Evolutionary conservation across 441 rosid species (phyloP), one percentile per base, ranked within the genome.

Genomic region (Adansonia madagascariensis): DNA sequence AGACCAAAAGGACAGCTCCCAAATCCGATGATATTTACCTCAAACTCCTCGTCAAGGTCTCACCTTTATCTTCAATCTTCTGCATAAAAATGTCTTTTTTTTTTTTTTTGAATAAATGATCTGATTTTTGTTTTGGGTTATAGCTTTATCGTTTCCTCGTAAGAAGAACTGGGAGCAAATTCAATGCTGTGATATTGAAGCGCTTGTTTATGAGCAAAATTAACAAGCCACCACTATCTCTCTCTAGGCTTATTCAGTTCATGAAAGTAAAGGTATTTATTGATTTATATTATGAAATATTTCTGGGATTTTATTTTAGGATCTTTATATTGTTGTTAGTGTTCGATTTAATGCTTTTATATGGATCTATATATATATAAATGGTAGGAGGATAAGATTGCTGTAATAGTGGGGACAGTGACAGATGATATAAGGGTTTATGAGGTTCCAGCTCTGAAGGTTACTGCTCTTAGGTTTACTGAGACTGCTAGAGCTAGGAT

Each of bases 121-220:
- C 60, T 76, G 14, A 68, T 44, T 12, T 12, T 55, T 44, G 8
- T 68, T 41, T 6, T 18, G n/a, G 1, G 11, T 64, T 56, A 55
- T 24, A 24, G 98, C 84, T 95, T 47, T 95, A 94, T 76, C 87
- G 95, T 39, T 95, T 95, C 83, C 78, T 95, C 55, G 98, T 89
- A 22, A 86, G 99, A 86, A 92, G 99, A 78, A 94, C 97, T 0
- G 85, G 88, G 3, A 95, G 99, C 89, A 92, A 87, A 80, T 95
- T 94, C 92, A 90, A 92, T 85, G 92, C 88, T 0, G 99, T 95
- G 83, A 88, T 95, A 11, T 73, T 95, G 86, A 95, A 94, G 90
- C 89, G 98, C 77, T 80, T 95, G 55, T 95, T 92, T 77, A 95
- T 94, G 99, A 95, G 99, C 88, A 94, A 89, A 86, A 88, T 88